Base-by-base conservation (phyloP, 768 basidiomycete genomes). In the Erythrobasidium yunnanense region DNA sequence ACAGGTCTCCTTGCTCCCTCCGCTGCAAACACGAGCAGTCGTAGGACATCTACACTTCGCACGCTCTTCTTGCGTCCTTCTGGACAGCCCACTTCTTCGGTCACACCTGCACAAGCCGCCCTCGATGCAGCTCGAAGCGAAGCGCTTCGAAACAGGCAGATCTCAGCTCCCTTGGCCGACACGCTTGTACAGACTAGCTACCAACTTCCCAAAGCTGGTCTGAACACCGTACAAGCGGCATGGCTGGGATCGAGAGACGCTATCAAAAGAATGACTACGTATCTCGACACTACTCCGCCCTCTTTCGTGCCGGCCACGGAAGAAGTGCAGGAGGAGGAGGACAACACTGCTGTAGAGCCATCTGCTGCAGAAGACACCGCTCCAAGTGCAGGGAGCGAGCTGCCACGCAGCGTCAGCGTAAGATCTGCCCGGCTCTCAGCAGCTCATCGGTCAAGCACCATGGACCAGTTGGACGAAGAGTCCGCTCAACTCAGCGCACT, bases 131-230 rank as follows among this genome's bases (percentile, higher is more conserved):
- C n/a, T n/a, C n/a, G 57, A 49, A 32, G 42, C 2, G 57, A 60
- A 38, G 57, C 57, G 17, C 33, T 60, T n/a, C 5, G 57, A 5
- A 60, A 60, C 47, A 42, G 57, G 47, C 38, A 60, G 23, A 60
- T 60, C 6, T 60, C 57, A 25, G 57, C 57, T 46, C 57, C 57
- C 30, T 29, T 60, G n/a, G 30, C 38, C 4, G 57, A 60, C 15
- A 60, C 57, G 3, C 35, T 60, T 32, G 57, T 60, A 23, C 42
- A 45, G 45, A 60, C 57, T 27, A 60, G 57, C 57, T 60, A 60
- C 45, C 25, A 45, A 15, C 34, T 33, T 47, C 57, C 57, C 6
- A 46, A 47, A 27, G 57, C 57, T 18, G 57, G 57, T 32, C 34
- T 60, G 33, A 60, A 60, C 25, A 34, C 57, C 13, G 23, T 60